Evolutionary conservation across 1,139 yeast species (phyloP).

Genomic region (Zhuliangozyma blackwelliae): DNA sequence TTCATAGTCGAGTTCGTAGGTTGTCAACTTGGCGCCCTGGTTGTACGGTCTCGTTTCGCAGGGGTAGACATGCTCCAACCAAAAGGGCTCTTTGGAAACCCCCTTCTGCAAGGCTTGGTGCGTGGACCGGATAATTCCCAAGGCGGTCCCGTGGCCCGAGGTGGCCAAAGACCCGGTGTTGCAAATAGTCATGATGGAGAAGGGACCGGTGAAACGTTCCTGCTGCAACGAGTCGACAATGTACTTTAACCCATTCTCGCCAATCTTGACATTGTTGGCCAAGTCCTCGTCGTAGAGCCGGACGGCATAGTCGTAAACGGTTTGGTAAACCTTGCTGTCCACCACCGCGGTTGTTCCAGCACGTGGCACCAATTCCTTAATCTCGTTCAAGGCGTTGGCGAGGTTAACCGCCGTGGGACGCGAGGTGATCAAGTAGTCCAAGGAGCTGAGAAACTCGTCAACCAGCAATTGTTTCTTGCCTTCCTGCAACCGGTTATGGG

Average conservation of each 20-base stretch:
- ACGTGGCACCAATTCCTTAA: conserved; percentile 32
- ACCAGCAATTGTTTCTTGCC: conserved; percentile 19
- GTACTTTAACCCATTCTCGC: conserved; percentile 76
- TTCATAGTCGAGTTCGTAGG: conserved; percentile 84
- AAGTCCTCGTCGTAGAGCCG: conserved; percentile 71
- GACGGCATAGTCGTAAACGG: conserved; percentile 50
- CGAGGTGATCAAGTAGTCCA: conserved; percentile 67
- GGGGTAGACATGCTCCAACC: conserved; percentile 69
- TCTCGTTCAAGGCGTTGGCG: conserved; percentile 67
- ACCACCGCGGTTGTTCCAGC: conserved; percentile 12
- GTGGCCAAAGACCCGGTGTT: conserved; percentile 92
- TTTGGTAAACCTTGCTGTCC: conserved; percentile 27
- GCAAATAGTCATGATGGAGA: conserved; percentile 81
- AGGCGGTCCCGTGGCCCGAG: conserved; percentile 95
- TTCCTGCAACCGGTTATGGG: conserved; percentile 24
- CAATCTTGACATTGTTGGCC: conserved; percentile 69
- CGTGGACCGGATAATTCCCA: conserved; percentile 82
- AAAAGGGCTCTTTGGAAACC: conserved; percentile 29
- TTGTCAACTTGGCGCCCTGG: conserved; percentile 92
- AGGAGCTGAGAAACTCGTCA: conserved; percentile 19
- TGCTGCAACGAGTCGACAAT: conserved; percentile 42
- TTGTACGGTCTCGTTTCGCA: conserved; percentile 95
- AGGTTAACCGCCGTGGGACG: conserved; percentile 96
- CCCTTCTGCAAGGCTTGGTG: conserved; percentile 35
- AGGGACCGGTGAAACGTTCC: conserved; percentile 57